phyloP scores from a whole-genome alignment of 768 basidiomycete genomes.

The Leccinum subgranulosum region DNA sequence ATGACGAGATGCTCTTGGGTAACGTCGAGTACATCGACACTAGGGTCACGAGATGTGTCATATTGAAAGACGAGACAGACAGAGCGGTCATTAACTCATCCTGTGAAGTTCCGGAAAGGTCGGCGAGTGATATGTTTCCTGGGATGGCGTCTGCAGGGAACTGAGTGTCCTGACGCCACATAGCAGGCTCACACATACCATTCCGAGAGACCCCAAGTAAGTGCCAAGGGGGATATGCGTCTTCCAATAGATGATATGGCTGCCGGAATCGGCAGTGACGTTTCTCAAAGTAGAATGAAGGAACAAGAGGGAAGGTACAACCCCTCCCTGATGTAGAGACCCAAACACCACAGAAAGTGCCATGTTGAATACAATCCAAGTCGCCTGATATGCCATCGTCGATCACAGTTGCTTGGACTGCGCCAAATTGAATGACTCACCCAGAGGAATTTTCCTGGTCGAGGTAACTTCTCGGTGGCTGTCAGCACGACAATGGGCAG shows the following conservation, averaged over 20 bases:
- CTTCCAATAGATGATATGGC: constrained; percentile 37
- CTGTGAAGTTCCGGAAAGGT: constrained; percentile 29
- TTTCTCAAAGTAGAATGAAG: constrained; percentile 21
- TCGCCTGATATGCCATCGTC: constrained; percentile 14
- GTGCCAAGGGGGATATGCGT: constrained; percentile 40
- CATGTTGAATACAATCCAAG: constrained; percentile 29
- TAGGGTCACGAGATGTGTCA: constrained; percentile 31
- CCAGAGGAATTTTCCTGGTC: constrained; percentile 32
- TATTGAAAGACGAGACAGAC: constrained; percentile 1
- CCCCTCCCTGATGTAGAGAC: constrained; percentile 17
- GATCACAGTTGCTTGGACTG: neutral
- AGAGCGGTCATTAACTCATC: constrained; percentile 18
- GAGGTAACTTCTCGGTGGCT: constrained; percentile 24
- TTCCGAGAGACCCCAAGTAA: constrained; percentile 22
- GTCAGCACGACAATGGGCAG: constrained; percentile 31
- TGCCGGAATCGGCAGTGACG: neutral
- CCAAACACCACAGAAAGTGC: constrained; percentile 33
- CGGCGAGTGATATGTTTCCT: constrained; percentile 21
- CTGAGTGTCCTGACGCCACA: neutral
- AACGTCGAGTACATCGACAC: constrained; percentile 24
- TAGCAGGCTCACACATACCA: constrained; percentile 14
- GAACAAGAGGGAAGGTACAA: constrained; percentile 26
- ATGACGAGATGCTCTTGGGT: constrained; percentile 9
- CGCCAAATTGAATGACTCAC: constrained; percentile 15
- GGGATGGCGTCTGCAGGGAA: constrained; percentile 16